phyloP scores from a whole-genome alignment of 768 basidiomycete species.

The Myochromella boudieri region DNA sequence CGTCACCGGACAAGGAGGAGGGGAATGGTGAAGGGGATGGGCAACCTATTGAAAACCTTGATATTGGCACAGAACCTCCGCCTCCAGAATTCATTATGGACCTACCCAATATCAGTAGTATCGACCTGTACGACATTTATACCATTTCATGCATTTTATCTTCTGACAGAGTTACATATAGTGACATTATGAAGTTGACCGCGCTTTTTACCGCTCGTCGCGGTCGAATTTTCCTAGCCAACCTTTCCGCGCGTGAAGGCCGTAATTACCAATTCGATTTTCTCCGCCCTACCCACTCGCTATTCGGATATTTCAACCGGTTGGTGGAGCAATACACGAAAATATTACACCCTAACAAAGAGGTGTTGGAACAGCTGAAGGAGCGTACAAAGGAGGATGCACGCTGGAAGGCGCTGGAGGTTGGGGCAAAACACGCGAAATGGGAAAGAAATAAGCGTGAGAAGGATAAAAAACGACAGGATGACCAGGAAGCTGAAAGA shows the following conservation, averaged over 20 bases:
- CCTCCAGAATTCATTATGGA: conserved; percentile 81
- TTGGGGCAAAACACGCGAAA: conserved; percentile 75
- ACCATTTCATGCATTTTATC: conserved; percentile 1
- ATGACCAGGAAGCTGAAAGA: conserved; percentile 91
- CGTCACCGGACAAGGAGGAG: conserved; percentile 44
- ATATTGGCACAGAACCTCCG: conserved; percentile 76
- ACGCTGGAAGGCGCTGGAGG: conserved; percentile 77
- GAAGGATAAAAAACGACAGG: conserved; percentile 81
- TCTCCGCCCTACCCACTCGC: conserved; percentile 90
- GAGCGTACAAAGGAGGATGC: conserved; percentile 63
- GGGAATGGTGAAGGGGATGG: conserved; percentile 35
- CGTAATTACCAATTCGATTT: conserved; percentile 99
- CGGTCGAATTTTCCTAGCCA: conserved; percentile 82
- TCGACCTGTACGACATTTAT: conserved; percentile 77
- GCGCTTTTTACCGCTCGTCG: conserved; percentile 94
- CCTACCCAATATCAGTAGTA: conserved; percentile 80
- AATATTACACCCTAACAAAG: conserved; percentile 81
- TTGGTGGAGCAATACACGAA: conserved; percentile 96
- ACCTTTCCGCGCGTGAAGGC: conserved; percentile 85
- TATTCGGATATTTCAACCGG: conserved; percentile 96
- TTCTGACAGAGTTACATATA: conserved; percentile 28
- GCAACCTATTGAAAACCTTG: conserved; percentile 46
- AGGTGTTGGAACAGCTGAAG: conserved; percentile 68
- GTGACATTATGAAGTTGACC: conserved; percentile 94
- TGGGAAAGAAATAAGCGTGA: conserved; percentile 88